Evolutionary conservation across 2,329 filamentous ascomycete genomes (phyloP).

Genomic region (Acrodontium crateriforme): DNA sequence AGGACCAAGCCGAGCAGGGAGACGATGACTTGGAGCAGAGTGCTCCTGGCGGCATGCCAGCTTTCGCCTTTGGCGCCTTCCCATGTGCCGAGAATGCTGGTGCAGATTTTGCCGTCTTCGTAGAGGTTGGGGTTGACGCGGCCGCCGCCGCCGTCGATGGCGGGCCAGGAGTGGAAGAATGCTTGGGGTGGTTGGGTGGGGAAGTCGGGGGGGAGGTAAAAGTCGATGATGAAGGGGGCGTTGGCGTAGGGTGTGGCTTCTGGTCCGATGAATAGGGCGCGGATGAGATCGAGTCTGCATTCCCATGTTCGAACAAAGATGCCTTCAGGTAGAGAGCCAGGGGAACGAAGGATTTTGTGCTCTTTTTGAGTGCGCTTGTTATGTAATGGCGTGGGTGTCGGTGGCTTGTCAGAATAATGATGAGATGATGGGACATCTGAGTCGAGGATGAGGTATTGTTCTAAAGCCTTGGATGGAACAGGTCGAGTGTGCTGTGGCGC

Average conservation of each 20-base stretch:
- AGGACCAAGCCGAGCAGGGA: slow-evolving; percentile 24
- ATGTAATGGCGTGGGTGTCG: slow-evolving; percentile 17
- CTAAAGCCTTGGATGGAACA: slow-evolving; percentile 3
- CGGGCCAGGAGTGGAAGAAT: slow-evolving; percentile 45
- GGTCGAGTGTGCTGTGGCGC: neutral
- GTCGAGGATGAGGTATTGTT: slow-evolving; percentile 26
- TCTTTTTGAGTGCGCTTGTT: slow-evolving; percentile 43
- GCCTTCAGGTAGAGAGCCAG: slow-evolving; percentile 36
- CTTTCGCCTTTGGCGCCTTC: slow-evolving; percentile 37
- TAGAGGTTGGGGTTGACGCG: slow-evolving; percentile 47
- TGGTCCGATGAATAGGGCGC: slow-evolving; percentile 45
- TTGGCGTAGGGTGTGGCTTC: slow-evolving; percentile 46
- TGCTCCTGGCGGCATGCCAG: slow-evolving; percentile 40
- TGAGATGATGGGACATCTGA: slow-evolving; percentile 29
- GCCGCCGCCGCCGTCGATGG: slow-evolving; percentile 17
- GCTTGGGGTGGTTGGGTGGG: slow-evolving; percentile 40
- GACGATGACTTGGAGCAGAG: slow-evolving; percentile 36
- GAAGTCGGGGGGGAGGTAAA: slow-evolving; percentile 37
- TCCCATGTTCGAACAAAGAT: slow-evolving; percentile 49
- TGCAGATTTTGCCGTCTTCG: slow-evolving; percentile 48
- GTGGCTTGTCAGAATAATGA: slow-evolving; percentile 21
- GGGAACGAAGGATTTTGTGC: slow-evolving; percentile 40
- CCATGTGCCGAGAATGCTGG: slow-evolving; percentile 46
- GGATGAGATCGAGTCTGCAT: slow-evolving; percentile 42
- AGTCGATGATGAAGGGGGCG: slow-evolving; percentile 47